Evolutionary conservation across 495 filamentous ascomycete species (phyloP).

Genomic region (Penicillium argentinense): DNA sequence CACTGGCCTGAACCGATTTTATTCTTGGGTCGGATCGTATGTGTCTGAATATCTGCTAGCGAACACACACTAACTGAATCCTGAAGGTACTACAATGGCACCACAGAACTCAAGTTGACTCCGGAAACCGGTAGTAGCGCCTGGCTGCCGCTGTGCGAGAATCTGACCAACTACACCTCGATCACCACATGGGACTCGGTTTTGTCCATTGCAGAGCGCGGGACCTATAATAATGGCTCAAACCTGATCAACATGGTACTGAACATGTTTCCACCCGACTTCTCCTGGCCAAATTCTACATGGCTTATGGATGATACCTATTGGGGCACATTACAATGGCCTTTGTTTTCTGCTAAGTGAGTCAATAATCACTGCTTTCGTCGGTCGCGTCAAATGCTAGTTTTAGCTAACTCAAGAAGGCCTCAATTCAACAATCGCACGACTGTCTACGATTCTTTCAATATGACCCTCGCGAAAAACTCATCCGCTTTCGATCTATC

Average conservation of each 20-base stretch:
- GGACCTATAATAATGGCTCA: constrained; percentile 2
- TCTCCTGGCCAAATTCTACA: neutral
- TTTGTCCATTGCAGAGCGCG: constrained; percentile 12
- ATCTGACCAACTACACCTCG: neutral
- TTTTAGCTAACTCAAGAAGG: too few relatives aligned
- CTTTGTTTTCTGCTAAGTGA: too few relatives aligned
- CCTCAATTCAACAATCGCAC: too few relatives aligned
- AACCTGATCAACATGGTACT: constrained; percentile 8
- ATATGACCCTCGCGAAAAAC: too few relatives aligned
- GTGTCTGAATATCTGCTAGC: neutral
- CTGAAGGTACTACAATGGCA: constrained; percentile 20
- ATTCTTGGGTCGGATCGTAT: constrained; percentile 22
- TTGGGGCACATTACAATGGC: too few relatives aligned
- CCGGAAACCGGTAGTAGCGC: constrained; percentile 3
- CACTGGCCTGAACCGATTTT: constrained; percentile 9
- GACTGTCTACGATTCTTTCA: too few relatives aligned
- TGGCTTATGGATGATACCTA: too few relatives aligned
- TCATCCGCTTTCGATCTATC: too few relatives aligned
- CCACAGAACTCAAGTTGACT: constrained; percentile 7
- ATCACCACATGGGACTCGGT: constrained; percentile 4
- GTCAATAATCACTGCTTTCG: too few relatives aligned
- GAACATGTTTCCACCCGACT: neutral
- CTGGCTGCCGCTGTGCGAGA: constrained; percentile 1
- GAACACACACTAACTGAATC: neutral
- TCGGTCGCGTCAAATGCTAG: too few relatives aligned